Conservation (phyloP, 257 asterid genomes). For the Thymus mandschuricus region DNA sequence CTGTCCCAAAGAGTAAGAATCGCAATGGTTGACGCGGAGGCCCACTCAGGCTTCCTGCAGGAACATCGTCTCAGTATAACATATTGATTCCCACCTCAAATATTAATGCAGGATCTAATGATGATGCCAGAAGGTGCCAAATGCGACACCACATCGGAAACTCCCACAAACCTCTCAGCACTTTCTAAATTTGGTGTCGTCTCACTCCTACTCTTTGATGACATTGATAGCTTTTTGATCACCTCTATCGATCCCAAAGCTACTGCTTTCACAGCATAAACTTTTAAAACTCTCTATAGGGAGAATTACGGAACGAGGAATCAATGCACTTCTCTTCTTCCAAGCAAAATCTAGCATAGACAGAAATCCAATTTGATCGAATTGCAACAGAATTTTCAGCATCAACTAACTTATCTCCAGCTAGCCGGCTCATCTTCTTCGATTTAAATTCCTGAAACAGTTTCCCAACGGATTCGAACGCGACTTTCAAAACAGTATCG, state of each 20-base stretch:
- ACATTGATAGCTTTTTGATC: conserved; percentile 79
- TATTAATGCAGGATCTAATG: conserved; percentile 87
- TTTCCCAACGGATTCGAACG: conserved; percentile 82
- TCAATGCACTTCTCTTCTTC: conserved; percentile 74
- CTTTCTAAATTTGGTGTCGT: conserved; percentile 43
- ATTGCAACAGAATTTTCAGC: conserved; percentile 92
- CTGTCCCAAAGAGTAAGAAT: conserved; percentile 98
- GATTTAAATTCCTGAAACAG: conserved; percentile 89
- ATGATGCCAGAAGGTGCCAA: conserved; percentile 89
- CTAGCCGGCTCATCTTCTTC: conserved; percentile 89
- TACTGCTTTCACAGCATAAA: conserved; percentile 79
- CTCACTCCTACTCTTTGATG: conserved; percentile 49
- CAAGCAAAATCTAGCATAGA: conserved; percentile 87
- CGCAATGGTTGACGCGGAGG: conserved; percentile 84
- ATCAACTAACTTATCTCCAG: conserved; percentile 91
- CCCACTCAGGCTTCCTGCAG: conserved; percentile 99
- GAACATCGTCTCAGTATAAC: conserved; percentile 95
- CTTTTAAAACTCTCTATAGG: conserved; percentile 88
- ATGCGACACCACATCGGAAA: conserved; percentile 86
- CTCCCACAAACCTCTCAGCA: conserved; percentile 86
- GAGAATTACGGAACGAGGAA: conserved; percentile 76
- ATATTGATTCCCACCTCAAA: conserved; percentile 94
- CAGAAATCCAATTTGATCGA: conserved; percentile 82
- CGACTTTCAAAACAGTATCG: conserved; percentile 81
- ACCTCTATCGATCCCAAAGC: conserved; percentile 90